phyloP scores from a whole-genome alignment of 2,329 filamentous ascomycete genomes.

The Hypoxylon sp. region DNA sequence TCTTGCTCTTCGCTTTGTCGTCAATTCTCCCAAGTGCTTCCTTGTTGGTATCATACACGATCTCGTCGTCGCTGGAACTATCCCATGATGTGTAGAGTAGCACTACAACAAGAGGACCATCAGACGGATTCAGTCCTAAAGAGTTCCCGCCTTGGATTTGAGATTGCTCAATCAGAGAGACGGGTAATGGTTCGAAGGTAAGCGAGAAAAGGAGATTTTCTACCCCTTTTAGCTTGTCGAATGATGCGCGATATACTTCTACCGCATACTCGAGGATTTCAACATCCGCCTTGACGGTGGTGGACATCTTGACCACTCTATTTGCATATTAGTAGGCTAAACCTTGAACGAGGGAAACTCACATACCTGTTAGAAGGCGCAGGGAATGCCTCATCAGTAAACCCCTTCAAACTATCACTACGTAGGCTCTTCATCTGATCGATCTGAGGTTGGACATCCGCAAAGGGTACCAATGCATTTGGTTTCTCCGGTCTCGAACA shows the following conservation, averaged over 20 bases:
- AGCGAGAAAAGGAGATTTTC: slow-evolving; percentile 26
- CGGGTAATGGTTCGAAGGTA: slow-evolving; percentile 34
- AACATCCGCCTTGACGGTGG: slow-evolving; percentile 17
- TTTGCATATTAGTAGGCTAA: too few relatives aligned
- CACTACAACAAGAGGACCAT: slow-evolving; percentile 31
- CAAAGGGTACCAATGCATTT: slow-evolving; percentile 28
- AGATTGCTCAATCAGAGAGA: slow-evolving; percentile 26
- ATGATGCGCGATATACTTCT: slow-evolving; percentile 12
- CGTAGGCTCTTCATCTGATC: slow-evolving; percentile 29
- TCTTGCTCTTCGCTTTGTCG: background rate
- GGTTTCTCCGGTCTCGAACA: slow-evolving; percentile 23
- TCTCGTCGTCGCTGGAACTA: slow-evolving; percentile 1
- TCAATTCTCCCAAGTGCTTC: background rate
- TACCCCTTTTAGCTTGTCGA: slow-evolving; percentile 24
- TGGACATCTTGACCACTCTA: slow-evolving; percentile 23
- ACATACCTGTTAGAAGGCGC: background rate
- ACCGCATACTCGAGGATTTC: slow-evolving; percentile 15
- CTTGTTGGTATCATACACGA: background rate
- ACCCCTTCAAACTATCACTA: slow-evolving; percentile 21
- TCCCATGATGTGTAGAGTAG: slow-evolving; percentile 32
- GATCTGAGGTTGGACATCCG: slow-evolving; percentile 30
- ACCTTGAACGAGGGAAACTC: too few relatives aligned
- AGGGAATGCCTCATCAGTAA: slow-evolving; percentile 22
- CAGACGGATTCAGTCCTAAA: slow-evolving; percentile 24
- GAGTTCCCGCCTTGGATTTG: slow-evolving; percentile 27